Evolutionary conservation across 176 grass and related monocot species (phyloP).

Genomic region (Ananas comosus): DNA sequence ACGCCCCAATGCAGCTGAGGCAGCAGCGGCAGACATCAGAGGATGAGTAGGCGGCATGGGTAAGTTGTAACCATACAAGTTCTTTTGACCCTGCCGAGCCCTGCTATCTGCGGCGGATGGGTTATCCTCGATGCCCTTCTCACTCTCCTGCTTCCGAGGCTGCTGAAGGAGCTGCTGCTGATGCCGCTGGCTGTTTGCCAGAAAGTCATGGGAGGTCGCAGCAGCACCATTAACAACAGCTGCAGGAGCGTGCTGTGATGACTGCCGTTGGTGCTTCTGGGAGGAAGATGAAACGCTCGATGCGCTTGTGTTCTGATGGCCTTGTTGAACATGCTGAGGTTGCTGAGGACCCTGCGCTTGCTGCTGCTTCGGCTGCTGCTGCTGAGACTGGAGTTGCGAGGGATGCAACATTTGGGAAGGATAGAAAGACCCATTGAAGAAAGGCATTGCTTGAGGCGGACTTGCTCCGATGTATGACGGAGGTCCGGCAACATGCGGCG

Average conservation of each 20-base stretch:
- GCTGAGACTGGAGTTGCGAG: slow-evolving; percentile 48
- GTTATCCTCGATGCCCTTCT: slow-evolving; percentile 37
- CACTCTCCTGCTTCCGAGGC: slow-evolving; percentile 33
- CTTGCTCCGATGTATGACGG: slow-evolving; percentile 55
- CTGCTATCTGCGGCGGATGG: slow-evolving; percentile 36
- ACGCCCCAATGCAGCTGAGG: slow-evolving; percentile 13
- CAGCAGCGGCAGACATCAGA: slow-evolving; percentile 41
- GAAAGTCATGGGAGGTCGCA: slow-evolving; percentile 37
- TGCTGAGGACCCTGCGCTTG: slow-evolving; percentile 40
- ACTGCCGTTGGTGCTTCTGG: slow-evolving; percentile 17
- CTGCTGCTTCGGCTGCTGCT: slow-evolving; percentile 59
- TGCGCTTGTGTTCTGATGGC: slow-evolving; percentile 3
- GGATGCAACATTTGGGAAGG: slow-evolving; percentile 78
- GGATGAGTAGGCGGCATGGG: slow-evolving; percentile 53
- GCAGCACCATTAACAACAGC: slow-evolving; percentile 30
- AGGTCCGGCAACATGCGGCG: slow-evolving; percentile 52
- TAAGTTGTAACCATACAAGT: slow-evolving; percentile 43
- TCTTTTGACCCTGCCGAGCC: slow-evolving; percentile 50
- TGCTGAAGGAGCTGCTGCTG: slow-evolving; percentile 14
- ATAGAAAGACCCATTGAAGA: slow-evolving; percentile 73
- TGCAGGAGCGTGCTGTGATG: slow-evolving; percentile 18
- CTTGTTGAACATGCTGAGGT: slow-evolving; percentile 27
- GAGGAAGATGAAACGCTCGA: slow-evolving; percentile 1
- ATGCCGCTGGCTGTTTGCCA: slow-evolving; percentile 29
- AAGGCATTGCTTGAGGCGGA: slow-evolving; percentile 63